Evolutionary conservation across 345 rosid species (phyloP).

Genomic region (Salix caprea): DNA sequence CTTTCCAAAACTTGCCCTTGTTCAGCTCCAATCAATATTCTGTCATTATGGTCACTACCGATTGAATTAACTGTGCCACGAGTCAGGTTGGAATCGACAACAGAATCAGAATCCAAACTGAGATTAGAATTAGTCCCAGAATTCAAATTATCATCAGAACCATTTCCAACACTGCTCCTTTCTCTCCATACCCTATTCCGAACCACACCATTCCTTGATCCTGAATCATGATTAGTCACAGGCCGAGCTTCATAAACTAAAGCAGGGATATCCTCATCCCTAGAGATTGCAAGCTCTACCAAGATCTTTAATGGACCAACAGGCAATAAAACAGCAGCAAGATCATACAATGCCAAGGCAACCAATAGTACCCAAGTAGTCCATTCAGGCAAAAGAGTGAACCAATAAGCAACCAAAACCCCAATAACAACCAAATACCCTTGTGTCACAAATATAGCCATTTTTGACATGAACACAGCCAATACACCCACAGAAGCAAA

Average conservation of each 20-base stretch:
- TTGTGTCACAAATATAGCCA: slow-evolving; percentile 83
- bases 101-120: background rate
- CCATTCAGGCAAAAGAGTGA: slow-evolving; percentile 88
- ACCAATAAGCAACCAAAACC: slow-evolving; percentile 86
- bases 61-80: slow-evolving; percentile 10
- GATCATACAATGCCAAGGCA: slow-evolving; percentile 78
- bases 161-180: slow-evolving; percentile 24
- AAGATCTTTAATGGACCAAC: slow-evolving; percentile 82
- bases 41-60: slow-evolving; percentile 7
- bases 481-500: slow-evolving; percentile 81
- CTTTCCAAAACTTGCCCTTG: slow-evolving; percentile 35
- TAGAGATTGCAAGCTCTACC: slow-evolving; percentile 90
- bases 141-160: slow-evolving; percentile 13
- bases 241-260: slow-evolving; percentile 90
- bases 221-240: slow-evolving; percentile 40
- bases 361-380: slow-evolving; percentile 86
- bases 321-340: slow-evolving; percentile 91
- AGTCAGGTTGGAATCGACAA: slow-evolving; percentile 15
- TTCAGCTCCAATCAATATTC: slow-evolving; percentile 33
- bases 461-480: slow-evolving; percentile 80
- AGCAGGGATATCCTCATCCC: slow-evolving; percentile 97
- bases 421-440: slow-evolving; percentile 81
- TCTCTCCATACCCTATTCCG: slow-evolving; percentile 84
- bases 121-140: slow-evolving; percentile 3
- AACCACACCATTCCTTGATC: slow-evolving; percentile 22